Percentiles rank a stretch among this genome's conserved stretches.
phyloP scores from a whole-genome alignment of 352 stramenopile species.

The Phytophthora sojae region DNA sequence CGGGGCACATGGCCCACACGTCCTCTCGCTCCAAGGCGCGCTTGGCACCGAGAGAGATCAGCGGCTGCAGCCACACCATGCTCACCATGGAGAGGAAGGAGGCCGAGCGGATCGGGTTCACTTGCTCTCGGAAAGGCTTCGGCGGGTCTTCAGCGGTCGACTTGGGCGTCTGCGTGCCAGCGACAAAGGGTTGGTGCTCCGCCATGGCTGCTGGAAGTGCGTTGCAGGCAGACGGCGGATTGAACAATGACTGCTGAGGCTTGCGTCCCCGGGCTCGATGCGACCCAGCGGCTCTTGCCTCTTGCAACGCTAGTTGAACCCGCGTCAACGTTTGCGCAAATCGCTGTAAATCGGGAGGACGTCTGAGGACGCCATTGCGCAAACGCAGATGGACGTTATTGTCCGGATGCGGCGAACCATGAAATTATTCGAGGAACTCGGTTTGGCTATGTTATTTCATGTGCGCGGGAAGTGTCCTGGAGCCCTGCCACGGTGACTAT shows the following conservation, averaged over 20 bases:
- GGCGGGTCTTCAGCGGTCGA: neutral
- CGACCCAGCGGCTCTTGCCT: neutral
- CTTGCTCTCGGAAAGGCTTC: slow-evolving; percentile 28
- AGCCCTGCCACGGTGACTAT: no score
- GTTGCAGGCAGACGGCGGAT: slow-evolving; percentile 3
- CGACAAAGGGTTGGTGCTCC: slow-evolving; percentile 13
- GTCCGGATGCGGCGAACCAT: neutral
- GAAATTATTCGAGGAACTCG: neutral
- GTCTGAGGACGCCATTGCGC: slow-evolving; percentile 17
- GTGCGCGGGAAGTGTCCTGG: neutral
- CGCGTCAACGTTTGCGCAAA: slow-evolving; percentile 17
- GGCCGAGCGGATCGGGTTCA: slow-evolving; percentile 36
- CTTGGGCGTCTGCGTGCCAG: slow-evolving; percentile 21
- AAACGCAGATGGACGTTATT: slow-evolving; percentile 18
- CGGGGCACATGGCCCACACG: slow-evolving; percentile 34
- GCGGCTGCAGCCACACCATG: slow-evolving; percentile 42
- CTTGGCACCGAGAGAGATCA: slow-evolving; percentile 46
- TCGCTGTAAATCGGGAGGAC: slow-evolving; percentile 7
- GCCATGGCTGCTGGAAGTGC: slow-evolving; percentile 4
- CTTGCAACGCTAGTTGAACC: slow-evolving; percentile 14
- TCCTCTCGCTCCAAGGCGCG: slow-evolving; percentile 37
- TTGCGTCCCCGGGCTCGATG: neutral
- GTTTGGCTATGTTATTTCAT: neutral
- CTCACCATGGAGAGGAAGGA: slow-evolving; percentile 39
- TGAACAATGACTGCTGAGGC: slow-evolving; percentile 18